Evolutionary conservation across 192 early-diverging fungal species (phyloP).

Genomic region (Backusella circina): DNA sequence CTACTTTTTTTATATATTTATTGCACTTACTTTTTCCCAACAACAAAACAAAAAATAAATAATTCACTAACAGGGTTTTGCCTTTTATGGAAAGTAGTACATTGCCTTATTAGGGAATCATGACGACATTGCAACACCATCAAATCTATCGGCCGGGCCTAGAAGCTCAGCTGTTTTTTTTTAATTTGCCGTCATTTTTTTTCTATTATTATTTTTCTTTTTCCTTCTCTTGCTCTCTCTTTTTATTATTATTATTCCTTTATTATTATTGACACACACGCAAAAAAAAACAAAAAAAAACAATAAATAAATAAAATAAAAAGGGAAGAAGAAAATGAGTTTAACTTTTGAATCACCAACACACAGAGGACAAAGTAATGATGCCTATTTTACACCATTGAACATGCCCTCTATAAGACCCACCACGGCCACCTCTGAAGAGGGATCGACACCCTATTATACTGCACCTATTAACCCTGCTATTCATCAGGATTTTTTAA

Average conservation of each 20-base stretch:
- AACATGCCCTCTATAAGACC: slow-evolving; percentile 14
- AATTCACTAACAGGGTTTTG: background rate
- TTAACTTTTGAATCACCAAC: slow-evolving; percentile 29
- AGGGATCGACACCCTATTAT: slow-evolving; percentile 27
- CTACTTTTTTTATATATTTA: background rate
- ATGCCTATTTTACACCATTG: slow-evolving; percentile 27
- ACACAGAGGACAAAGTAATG: slow-evolving; percentile 15
- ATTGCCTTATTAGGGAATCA: background rate
- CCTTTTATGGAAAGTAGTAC: background rate
- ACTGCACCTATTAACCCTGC: slow-evolving; percentile 36
- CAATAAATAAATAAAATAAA: too few relatives aligned
- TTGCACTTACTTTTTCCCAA: background rate
- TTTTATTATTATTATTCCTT: background rate
- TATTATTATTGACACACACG: background rate
- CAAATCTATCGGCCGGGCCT: background rate
- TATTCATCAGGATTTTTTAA: slow-evolving; percentile 33
- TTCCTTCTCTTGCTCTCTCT: background rate
- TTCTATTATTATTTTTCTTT: slow-evolving; percentile 13
- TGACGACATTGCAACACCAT: background rate
- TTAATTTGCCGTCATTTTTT: background rate
- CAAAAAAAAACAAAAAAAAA: background rate
- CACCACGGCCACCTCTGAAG: background rate
- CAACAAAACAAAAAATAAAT: background rate
- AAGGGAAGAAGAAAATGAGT: slow-evolving; percentile 13
- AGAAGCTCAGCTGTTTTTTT: background rate